Evolutionary conservation across 75 land plant genomes (phyloP), one percentile per base, ranked within the genome.

Genomic region (Adiantum capillusveneris): DNA sequence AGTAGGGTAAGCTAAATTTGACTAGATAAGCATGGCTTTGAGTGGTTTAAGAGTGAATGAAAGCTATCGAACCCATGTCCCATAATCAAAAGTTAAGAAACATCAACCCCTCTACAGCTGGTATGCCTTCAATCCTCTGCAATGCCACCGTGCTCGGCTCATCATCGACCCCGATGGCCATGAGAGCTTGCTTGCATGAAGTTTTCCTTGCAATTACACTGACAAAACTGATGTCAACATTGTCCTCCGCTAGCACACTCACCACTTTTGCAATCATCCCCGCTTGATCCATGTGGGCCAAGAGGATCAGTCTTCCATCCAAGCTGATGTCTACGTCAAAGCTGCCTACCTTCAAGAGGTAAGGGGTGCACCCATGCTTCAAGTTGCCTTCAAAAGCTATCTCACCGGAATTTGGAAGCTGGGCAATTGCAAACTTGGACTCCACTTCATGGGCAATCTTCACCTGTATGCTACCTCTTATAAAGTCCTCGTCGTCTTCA

Each of bases 81-180:
- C n/a, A 34, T 34, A 34, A 5, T 56, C 69, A 83, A 44, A 83
- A 55, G 58, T 81, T 73, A 67, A 83, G 71, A 50, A 60, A 83
- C 26, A 81, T 81, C 52, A 83, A 68, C 68, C 81, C 86, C 57
- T 83, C 85, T 6, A 84, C 63, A 21, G 86, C 81, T 9, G 81
- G 60, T 41, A 84, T 69, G 19, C 63, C 69, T 1, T 83, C 87
- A 29, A 84, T 75, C 59, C 63, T 75, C 67, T 66, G 73, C 13
- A 84, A 79, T 5, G 65, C 64, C 9, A 61, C 64, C 67, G 74
- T 72, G 25, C 58, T 44, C 14, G 88, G 88, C 37, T 75, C 76
- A 24, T 83, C 87, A 58, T 84, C 88, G 27, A 84, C 87, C 11
- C 88, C 88, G 34, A 84, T 82, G 0, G 86, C 88, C 88, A 84